Base-by-base conservation (phyloP, 768 basidiomycete species). In the Tremella yokohamensis region DNA sequence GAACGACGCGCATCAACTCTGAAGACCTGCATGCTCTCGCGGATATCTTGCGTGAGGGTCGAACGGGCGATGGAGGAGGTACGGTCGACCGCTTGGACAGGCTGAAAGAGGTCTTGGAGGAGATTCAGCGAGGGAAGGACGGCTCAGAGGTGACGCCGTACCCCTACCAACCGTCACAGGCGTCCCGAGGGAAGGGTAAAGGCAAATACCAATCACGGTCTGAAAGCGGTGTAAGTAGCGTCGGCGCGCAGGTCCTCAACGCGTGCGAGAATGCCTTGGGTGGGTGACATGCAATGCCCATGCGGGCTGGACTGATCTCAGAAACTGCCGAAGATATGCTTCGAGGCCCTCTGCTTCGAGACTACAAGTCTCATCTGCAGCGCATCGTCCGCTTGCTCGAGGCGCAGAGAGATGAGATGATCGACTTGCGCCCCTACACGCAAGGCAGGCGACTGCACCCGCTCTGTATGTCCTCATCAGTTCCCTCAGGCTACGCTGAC, bases 341-440 rank as follows among this genome's bases (percentile, higher is more conserved):
- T 2, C 11, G 48, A 50, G 40, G 53, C 13, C 47, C 44, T 15
- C 20, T 15, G 39, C 12, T 37, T 25, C 12, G 1, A 53, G 15
- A 15, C 19, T 40, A 38, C 39, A 15, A 19, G 56, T 13, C 16
- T 55, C 9, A 34, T 2, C 16, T 52, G 7, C 40, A 26, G 12
- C 49, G 62, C 11, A 60, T 66, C n/a, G 55, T 64, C 11, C 18
- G 38, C 12, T 42, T 72, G 1, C 48, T 72, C 4, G 61, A 68
- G 39, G 64, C 70, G 18, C 70, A 72, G 45, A 24, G 57, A 25
- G 61, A 58, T 8, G 67, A 72, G 29, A 34, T 72, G 40, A 16
- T 55, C 1, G 63, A 60, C 19, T 29, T 66, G 9, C 29, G 49
- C 37, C 56, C 49, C 3, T 68, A 57, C 42, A 57, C 56, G 2